Base-by-base conservation (phyloP, 805 yeast genomes). In the Metschnikowia matae region DNA sequence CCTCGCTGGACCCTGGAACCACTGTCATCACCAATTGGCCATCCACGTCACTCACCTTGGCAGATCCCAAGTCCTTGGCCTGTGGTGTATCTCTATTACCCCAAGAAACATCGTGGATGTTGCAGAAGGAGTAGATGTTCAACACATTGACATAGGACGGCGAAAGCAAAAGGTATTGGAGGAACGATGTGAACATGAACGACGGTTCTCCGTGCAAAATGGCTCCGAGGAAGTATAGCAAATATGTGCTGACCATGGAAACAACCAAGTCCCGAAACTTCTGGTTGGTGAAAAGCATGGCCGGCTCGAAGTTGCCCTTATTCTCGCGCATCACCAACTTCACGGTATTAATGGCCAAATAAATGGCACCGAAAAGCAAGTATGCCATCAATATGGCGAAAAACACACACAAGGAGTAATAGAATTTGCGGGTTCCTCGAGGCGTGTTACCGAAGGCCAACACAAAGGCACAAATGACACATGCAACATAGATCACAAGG, bases 71-170 rank as follows among this genome's bases (percentile, higher is more conserved):
- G 66, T 80, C 96, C 69, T 74, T 80, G 63, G 74, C 82, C 46
- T 58, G 60, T 10, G 81, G 82, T 46, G 84, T 89, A 44, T 96
- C 96, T 66, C 91, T 89, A 3, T 96, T 92, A 65, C 98, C 98
- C 98, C 98, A 92, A 6, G 97, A 87, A 44, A 92, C 84, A 73
- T 92, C 99, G 67, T 92, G 96, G 53, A 92, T 85, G 68, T 92
- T 92, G 74, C 97, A 91, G 66, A 92, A 91, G 2, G 98, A 96
- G 69, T 92, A 92, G 54, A 92, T 92, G 67, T 89, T 90, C 63
- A 92, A 74, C 48, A 91, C 92, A 62, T 92, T 91, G 68, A 90
- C 84, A 66, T 91, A 94, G 0, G 95, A 82, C 0, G 99, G 99
- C 55, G 91, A 83, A 50, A 92, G 68, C 54, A 92, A 68, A 52